Percentiles rank a stretch among this genome's conserved stretches.
phyloP scores from a whole-genome alignment of 192 early-diverging fungal genomes.

The Gaertneriomyces sp. region DNA sequence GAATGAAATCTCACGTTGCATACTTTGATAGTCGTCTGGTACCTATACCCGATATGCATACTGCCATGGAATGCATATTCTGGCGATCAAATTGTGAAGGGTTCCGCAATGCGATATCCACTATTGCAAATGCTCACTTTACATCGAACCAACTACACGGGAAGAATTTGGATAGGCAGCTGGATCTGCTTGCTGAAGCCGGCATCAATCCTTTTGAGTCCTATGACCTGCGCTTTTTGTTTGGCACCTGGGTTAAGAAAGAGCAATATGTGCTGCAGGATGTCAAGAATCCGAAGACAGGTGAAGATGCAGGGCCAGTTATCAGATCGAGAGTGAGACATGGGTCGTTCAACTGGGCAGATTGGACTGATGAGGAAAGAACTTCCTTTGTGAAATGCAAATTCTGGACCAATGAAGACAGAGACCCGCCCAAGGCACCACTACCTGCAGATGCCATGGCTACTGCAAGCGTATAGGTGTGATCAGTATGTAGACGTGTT shows the following conservation, averaged over 20 bases:
- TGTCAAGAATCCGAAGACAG: constrained; percentile 30
- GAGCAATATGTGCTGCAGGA: constrained; percentile 38
- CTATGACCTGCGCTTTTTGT: constrained; percentile 34
- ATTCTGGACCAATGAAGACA: constrained; percentile 33
- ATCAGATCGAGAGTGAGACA: constrained; percentile 30
- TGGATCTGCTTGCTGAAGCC: constrained; percentile 34
- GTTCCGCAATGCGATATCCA: constrained; percentile 44
- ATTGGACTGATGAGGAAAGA: constrained; percentile 40
- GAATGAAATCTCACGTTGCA: constrained; percentile 34
- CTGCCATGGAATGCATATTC: constrained; percentile 45
- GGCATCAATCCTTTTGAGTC: constrained; percentile 25
- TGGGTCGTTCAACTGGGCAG: constrained; percentile 56
- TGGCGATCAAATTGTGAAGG: constrained; percentile 59
- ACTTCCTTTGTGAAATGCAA: constrained; percentile 37
- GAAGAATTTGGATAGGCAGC: constrained; percentile 28
- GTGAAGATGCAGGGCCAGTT: constrained; percentile 23
- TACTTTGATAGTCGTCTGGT: constrained; percentile 53
- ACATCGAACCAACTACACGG: constrained; percentile 33
- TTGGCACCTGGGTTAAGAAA: constrained; percentile 55
- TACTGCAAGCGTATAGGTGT: background rate
- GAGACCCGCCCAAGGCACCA: constrained; percentile 38
- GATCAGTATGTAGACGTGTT: no score
- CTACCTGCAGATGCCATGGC: background rate
- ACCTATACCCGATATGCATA: constrained; percentile 20
- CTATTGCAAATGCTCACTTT: constrained; percentile 36